Evolutionary conservation across 2,329 filamentous ascomycete species (phyloP), one percentile per base, ranked within the genome.

Genomic region (Monosporascus sp.): DNA sequence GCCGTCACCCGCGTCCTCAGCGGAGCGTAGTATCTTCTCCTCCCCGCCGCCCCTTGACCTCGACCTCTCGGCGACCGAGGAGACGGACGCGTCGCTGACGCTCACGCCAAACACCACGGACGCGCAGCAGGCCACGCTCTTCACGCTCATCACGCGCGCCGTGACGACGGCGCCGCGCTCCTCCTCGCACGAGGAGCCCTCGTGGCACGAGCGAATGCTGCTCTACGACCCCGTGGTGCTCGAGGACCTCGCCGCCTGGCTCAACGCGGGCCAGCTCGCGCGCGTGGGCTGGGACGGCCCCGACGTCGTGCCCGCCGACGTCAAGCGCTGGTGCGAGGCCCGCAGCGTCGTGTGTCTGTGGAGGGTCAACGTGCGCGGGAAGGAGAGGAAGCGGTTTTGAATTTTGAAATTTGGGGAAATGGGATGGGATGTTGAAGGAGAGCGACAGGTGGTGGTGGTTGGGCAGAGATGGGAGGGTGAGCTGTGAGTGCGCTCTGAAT

Each of bases 161-260:
- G 72, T 87, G 9, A 79, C 64, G 8, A 72, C 73, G 1, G 74
- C 77, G 4, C 76, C 82, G 3, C 75, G 74, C 14, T 76, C 80
- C 0, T 74, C 62, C 4, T 74, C 85, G 58, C 71, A 77, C 1
- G 58, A 59, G 7, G 67, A 78, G 2, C 84, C 83, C 16, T 91
- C 83, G 2, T 97, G 92, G 90, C 80, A 95, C 62, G 91, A 97
- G 71, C 95, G 91, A 72, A 97, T 99, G 47, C 76, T 97, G 6
- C 83, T 97, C 67, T 97, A 95, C 67, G 92, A 97, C 63, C 91
- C 93, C 0, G 87, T 99, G 44, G 79, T 94, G 1, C 71, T 97
- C 0, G 93, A 97, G 70, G 91, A 97, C 59, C 75, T 99, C 16
- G 82, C 92, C 0, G 72, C 75, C 0, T 97, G 91, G 88, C 72